A percentile compares a stretch with the other conserved stretches of the same genome.
These are phyloP conservation scores for Jaapia argillacea DNA, from an alignment of 768 basidiomycete genomes.

Conservation along the genomic window DNA sequence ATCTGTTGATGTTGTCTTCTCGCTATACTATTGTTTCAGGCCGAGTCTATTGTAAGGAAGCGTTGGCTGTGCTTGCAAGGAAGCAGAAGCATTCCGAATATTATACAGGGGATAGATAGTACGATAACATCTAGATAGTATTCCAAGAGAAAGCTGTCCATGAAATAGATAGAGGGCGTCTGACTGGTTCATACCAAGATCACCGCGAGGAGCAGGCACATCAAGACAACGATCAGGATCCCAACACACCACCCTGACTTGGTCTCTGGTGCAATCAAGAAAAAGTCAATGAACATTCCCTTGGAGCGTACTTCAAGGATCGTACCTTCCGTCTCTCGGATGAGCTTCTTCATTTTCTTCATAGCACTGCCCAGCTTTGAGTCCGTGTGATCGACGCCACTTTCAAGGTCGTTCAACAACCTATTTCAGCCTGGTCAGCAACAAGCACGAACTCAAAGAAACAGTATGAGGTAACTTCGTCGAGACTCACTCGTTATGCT, in stretches of 20 bases:
- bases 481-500: slow-evolving; percentile 75
- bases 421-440: slow-evolving; percentile 26
- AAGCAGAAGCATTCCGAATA: too few species aligned
- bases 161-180: too few species aligned
- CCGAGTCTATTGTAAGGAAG: too few species aligned
- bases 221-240: slow-evolving; percentile 72
- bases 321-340: slow-evolving; percentile 75
- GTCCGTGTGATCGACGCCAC: slow-evolving; percentile 62
- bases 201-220: slow-evolving; percentile 68
- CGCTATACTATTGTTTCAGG: too few species aligned
- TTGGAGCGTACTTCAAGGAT: slow-evolving; percentile 1
- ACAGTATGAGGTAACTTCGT: too few species aligned
- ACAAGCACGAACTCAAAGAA: slow-evolving; percentile 6
- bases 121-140: too few species aligned
- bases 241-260: slow-evolving; percentile 88
- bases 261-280: slow-evolving; percentile 39
- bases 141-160: too few species aligned
- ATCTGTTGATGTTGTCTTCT: too few species aligned
- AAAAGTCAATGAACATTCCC: slow-evolving; percentile 2
- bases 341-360: slow-evolving; percentile 65
- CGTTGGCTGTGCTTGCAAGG: too few species aligned
- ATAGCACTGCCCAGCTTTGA: slow-evolving; percentile 55
- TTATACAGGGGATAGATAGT: too few species aligned
- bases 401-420: slow-evolving; percentile 71
- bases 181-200: slow-evolving; percentile 70